Evolutionary conservation across 805 yeast genomes (phyloP).

Genomic region (Priceomyces carsonii): DNA sequence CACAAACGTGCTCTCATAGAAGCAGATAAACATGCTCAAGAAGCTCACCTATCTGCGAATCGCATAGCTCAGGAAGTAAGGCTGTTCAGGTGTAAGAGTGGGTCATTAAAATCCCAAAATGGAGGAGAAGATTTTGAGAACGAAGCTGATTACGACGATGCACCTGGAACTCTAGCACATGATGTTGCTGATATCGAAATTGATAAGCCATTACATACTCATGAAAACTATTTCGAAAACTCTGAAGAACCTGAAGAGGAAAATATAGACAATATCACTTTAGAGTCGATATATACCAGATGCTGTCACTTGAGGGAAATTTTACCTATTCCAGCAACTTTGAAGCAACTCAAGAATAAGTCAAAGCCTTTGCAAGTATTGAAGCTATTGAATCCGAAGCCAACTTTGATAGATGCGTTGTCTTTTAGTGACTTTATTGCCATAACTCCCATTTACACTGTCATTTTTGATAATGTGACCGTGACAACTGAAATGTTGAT

Average conservation of each 20-base stretch:
- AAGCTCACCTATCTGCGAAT: slow-evolving; percentile 72
- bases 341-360: slow-evolving; percentile 54
- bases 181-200: slow-evolving; percentile 41
- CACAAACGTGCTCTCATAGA: slow-evolving; percentile 56
- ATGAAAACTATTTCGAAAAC: slow-evolving; percentile 52
- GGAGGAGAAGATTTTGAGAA: too few relatives aligned
- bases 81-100: slow-evolving; percentile 32
- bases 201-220: slow-evolving; percentile 70
- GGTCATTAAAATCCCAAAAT: slow-evolving; percentile 7
- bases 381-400: slow-evolving; percentile 57
- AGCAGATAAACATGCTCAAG: slow-evolving; percentile 71
- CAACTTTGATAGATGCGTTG: slow-evolving; percentile 56
- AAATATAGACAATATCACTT: slow-evolving; percentile 25
- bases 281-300: slow-evolving; percentile 64
- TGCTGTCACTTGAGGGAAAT: slow-evolving; percentile 94
- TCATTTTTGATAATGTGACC: slow-evolving; percentile 58
- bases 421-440: slow-evolving; percentile 60
- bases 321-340: slow-evolving; percentile 85
- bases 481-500: slow-evolving; percentile 56
- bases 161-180: slow-evolving; percentile 1
- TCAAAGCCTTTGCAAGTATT: slow-evolving; percentile 53
- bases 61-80: slow-evolving; percentile 68
- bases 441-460: slow-evolving; percentile 54
- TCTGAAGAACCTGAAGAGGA: slow-evolving; percentile 21
- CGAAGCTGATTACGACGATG: slow-evolving; percentile 8